phyloP scores from a whole-genome alignment of 164 flowering plant genomes.

The Chloranthus sessilifolius region DNA sequence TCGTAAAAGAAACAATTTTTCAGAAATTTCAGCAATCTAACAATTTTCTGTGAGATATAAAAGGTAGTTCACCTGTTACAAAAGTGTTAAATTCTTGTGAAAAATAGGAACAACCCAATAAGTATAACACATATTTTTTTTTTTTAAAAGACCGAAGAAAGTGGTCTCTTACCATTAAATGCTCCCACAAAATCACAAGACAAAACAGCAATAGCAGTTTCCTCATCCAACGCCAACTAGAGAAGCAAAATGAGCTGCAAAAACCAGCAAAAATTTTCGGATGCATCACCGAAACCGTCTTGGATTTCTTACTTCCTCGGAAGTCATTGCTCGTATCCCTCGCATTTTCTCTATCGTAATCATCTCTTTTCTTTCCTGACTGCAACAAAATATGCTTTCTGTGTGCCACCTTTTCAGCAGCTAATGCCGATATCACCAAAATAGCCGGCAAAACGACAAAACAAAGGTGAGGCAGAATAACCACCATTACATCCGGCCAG shows the following conservation, averaged over 20 bases:
- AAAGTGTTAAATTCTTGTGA: neutral
- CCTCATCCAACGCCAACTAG: slow-evolving; percentile 46
- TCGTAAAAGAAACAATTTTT: too few relatives aligned
- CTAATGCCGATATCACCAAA: slow-evolving; percentile 39
- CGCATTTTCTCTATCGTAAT: slow-evolving; percentile 11
- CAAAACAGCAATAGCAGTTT: slow-evolving; percentile 47
- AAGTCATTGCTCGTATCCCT: slow-evolving; percentile 2
- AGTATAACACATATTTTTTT: too few relatives aligned
- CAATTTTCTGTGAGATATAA: too few relatives aligned
- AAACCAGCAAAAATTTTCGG: neutral
- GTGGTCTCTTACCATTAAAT: slow-evolving; percentile 75
- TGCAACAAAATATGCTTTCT: slow-evolving; percentile 33
- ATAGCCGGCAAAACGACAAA: slow-evolving; percentile 64
- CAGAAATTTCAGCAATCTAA: too few relatives aligned
- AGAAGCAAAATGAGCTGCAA: slow-evolving; percentile 2
- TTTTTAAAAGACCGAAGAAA: too few relatives aligned
- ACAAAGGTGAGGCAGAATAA: slow-evolving; percentile 69
- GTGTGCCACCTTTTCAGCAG: slow-evolving; percentile 53
- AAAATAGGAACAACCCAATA: too few relatives aligned
- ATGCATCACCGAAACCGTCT: neutral
- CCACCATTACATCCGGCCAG: slow-evolving; percentile 84
- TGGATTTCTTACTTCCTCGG: slow-evolving; percentile 14
- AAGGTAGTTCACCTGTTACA: too few relatives aligned
- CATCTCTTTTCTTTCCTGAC: slow-evolving; percentile 82
- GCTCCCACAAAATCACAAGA: slow-evolving; percentile 55